These are phyloP conservation scores for Eimeria praecox DNA, from an alignment of 169 alveolate species.

Conservation along the genomic window DNA sequence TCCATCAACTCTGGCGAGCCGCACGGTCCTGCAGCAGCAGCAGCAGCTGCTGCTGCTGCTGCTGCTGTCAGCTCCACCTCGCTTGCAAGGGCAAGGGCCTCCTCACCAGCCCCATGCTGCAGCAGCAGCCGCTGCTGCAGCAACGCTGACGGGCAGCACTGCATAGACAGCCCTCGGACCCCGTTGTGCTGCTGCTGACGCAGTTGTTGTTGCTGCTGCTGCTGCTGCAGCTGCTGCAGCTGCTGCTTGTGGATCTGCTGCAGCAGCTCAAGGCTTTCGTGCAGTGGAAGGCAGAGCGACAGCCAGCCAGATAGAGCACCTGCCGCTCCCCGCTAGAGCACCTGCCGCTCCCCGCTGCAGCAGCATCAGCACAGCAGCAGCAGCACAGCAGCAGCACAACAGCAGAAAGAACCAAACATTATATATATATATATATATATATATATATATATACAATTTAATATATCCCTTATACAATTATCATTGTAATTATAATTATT, in stretches of 20 bases:
- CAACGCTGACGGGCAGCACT: slow-evolving; percentile 35
- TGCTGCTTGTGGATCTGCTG: slow-evolving; percentile 36
- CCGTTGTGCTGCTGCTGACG: neutral
- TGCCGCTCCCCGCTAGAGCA: slow-evolving; percentile 46
- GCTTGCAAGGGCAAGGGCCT: slow-evolving; percentile 54
- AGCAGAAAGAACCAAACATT: slow-evolving; percentile 2
- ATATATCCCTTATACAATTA: too few relatives aligned
- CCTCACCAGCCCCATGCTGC: slow-evolving; percentile 75
- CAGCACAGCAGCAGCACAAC: neutral
- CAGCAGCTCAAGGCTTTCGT: slow-evolving; percentile 63
- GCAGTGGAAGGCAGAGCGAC: slow-evolving; percentile 47
- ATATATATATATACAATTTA: too few relatives aligned
- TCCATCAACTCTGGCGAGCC: slow-evolving; percentile 35
- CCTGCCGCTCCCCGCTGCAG: neutral
- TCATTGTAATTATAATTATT: too few relatives aligned
- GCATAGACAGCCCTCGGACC: neutral
- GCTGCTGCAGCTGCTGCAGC: slow-evolving; percentile 55
- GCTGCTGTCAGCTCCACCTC: slow-evolving; percentile 70
- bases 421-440: too few relatives aligned
- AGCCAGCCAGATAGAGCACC: slow-evolving; percentile 41
- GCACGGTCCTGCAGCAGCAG: slow-evolving; percentile 34
- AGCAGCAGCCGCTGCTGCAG: slow-evolving; percentile 70
- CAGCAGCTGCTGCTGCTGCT: slow-evolving; percentile 74
- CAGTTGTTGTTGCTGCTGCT: slow-evolving; percentile 5
- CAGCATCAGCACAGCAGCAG: slow-evolving; percentile 61